phyloP scores from a whole-genome alignment of 139 green algal species.

The Bryopsis sp. region DNA sequence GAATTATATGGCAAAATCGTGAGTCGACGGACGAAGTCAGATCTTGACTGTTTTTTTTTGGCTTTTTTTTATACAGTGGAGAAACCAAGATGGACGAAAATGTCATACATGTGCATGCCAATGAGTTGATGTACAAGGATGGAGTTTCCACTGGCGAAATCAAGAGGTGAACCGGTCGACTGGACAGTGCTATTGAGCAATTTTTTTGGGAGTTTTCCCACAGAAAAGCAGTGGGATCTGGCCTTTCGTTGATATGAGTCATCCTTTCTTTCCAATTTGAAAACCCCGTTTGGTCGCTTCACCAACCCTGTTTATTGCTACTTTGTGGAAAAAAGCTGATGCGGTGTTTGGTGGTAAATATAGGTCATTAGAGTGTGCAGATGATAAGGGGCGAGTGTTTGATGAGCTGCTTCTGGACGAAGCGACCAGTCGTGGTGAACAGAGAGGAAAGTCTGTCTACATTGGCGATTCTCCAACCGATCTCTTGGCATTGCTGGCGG shows the following conservation, averaged over 20 bases:
- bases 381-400: conserved; percentile 48
- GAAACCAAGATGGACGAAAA: background rate
- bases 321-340: background rate
- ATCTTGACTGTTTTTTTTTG: background rate
- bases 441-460: conserved; percentile 23
- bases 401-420: conserved; percentile 20
- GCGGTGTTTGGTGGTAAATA: background rate
- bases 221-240: too few relatives aligned
- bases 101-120: background rate
- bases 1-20: background rate
- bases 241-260: background rate
- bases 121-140: background rate
- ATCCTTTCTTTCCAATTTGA: background rate
- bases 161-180: background rate
- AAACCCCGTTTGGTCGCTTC: background rate
- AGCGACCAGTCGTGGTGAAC: background rate
- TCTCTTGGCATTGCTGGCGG: conserved; percentile 36
- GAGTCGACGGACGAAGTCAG: background rate
- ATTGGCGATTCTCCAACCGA: conserved; percentile 46
- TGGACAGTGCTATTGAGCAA: background rate
- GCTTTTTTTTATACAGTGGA: background rate
- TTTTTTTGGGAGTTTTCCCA: too few relatives aligned
- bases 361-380: conserved; percentile 32
- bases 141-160: background rate
- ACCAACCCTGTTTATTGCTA: background rate